These are phyloP conservation scores for Carex scoparia DNA, from an alignment of 176 grass and related monocot species.

Conservation along the genomic window DNA sequence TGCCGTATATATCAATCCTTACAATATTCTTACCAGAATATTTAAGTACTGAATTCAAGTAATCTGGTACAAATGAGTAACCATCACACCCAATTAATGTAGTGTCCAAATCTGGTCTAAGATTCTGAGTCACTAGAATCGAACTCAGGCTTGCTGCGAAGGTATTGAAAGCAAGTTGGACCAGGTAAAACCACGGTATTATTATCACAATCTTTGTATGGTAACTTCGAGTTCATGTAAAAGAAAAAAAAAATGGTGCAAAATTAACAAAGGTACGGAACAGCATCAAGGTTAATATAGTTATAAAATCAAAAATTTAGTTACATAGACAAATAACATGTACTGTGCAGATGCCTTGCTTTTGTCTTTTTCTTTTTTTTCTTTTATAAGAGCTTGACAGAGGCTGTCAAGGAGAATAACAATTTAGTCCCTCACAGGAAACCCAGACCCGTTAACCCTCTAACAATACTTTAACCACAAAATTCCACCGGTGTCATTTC, in stretches of 20 bases:
- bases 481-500: too few relatives aligned
- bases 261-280: neutral
- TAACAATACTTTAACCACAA: too few relatives aligned
- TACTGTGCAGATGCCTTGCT: neutral
- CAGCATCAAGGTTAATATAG: neutral
- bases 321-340: neutral
- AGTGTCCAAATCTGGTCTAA: neutral
- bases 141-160: conserved; percentile 33
- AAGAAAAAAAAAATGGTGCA: neutral
- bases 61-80: conserved; percentile 28
- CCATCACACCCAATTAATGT: conserved; percentile 23
- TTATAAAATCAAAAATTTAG: neutral
- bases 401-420: too few relatives aligned
- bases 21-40: neutral
- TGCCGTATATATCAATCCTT: neutral
- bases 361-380: neutral
- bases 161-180: conserved; percentile 13
- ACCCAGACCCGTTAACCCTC: too few relatives aligned
- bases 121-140: conserved; percentile 16
- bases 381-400: too few relatives aligned
- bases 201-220: conserved; percentile 28
- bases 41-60: conserved; percentile 14
- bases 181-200: conserved; percentile 28
- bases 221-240: conserved; percentile 9
- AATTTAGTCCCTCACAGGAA: too few relatives aligned